A percentile compares a stretch with the other conserved stretches of the same genome.
Conservation (phyloP, 345 rosid species). For the Acer campestre region DNA sequence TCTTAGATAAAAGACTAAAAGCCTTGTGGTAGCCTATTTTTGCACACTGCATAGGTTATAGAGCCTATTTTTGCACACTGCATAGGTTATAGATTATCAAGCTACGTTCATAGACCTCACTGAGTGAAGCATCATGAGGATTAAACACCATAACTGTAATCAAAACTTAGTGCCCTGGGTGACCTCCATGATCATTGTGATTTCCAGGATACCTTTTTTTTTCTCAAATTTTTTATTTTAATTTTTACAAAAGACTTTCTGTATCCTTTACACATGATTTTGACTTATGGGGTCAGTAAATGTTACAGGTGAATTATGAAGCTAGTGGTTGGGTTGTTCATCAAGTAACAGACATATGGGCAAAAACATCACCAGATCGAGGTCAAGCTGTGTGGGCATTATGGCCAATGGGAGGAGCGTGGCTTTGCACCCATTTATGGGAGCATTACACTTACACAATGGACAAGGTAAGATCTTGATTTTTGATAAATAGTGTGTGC, state of each 20-base stretch:
- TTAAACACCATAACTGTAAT: neutral
- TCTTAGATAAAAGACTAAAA: no score
- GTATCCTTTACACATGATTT: neutral
- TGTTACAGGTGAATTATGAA: conserved; percentile 78
- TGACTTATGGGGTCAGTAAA: neutral
- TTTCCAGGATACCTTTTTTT: neutral
- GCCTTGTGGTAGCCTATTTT: neutral
- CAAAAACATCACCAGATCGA: conserved; percentile 76
- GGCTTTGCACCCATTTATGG: conserved; percentile 97
- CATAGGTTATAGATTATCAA: neutral
- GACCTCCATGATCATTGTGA: neutral
- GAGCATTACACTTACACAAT: conserved; percentile 82
- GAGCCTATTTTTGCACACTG: neutral
- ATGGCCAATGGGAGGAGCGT: conserved; percentile 99
- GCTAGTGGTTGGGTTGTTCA: conserved; percentile 90
- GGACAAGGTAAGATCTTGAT: conserved; percentile 68
- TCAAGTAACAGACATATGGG: conserved; percentile 91
- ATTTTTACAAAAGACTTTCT: neutral
- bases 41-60: neutral
- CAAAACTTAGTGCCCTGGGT: neutral
- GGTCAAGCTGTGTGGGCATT: conserved; percentile 85
- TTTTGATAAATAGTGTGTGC: neutral
- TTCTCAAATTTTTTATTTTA: no score
- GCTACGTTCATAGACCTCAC: neutral
- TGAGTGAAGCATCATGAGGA: neutral